Evolutionary conservation across 1,284 basidiomycete species (phyloP).

Genomic region (Boletellus sp.): DNA sequence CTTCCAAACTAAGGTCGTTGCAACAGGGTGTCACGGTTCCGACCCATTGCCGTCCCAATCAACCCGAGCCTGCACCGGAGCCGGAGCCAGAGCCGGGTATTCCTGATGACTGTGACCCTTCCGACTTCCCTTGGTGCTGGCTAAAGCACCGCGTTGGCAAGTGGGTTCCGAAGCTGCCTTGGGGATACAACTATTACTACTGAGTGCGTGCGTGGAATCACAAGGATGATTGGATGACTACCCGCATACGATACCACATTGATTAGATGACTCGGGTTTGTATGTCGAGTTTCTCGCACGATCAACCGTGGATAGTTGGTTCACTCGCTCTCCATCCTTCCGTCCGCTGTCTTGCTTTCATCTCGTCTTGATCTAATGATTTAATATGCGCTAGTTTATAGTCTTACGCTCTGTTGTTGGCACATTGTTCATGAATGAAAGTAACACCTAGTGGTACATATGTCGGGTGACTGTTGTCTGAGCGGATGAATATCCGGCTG

Average conservation of each 20-base stretch:
- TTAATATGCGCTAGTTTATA: conserved; percentile 9
- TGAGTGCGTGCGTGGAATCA: conserved; percentile 16
- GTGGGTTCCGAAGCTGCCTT: conserved; percentile 26
- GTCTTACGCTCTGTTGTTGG: not conserved
- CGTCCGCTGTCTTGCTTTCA: conserved; percentile 12
- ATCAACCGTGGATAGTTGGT: conserved; percentile 2
- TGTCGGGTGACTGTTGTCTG: too few relatives aligned
- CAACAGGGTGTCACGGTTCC: conserved; percentile 31
- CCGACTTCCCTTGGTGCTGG: conserved; percentile 30
- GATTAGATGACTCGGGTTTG: conserved; percentile 13
- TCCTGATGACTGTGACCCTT: conserved; percentile 31
- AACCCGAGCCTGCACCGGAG: conserved; percentile 22
- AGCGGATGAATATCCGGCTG: too few relatives aligned
- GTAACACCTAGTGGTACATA: too few relatives aligned
- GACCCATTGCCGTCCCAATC: conserved; percentile 23
- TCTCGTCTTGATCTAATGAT: conserved; percentile 7
- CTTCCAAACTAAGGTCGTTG: not conserved
- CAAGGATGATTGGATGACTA: conserved; percentile 11
- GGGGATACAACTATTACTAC: conserved; percentile 26
- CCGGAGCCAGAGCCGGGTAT: conserved; percentile 29
- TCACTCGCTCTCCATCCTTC: not conserved
- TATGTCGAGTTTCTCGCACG: conserved; percentile 8
- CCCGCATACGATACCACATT: conserved; percentile 20
- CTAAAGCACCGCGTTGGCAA: conserved; percentile 19
- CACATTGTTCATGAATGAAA: not conserved